A percentile compares a stretch with the other conserved stretches of the same genome.
Evolutionary conservation across 371 early-diverging fungal genomes (phyloP).

Genomic region (Amoeboaphelidium occidentale): DNA sequence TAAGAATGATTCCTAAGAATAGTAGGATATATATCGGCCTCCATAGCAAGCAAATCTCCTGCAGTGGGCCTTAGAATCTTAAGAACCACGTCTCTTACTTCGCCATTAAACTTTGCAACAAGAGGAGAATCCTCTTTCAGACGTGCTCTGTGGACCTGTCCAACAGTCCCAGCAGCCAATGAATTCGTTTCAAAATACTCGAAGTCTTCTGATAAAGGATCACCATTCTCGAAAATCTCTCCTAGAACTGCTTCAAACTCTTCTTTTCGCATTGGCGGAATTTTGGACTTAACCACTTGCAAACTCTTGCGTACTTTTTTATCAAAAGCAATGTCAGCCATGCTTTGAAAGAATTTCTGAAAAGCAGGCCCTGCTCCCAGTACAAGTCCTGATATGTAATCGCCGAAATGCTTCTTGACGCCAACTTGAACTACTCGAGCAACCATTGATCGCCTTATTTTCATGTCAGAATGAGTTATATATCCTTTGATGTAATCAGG

Average conservation of each 20-base stretch:
- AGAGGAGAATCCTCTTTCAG: background rate
- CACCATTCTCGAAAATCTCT: background rate
- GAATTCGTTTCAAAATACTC: background rate
- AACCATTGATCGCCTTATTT: background rate
- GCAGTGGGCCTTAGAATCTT: no score
- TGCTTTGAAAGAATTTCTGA: background rate
- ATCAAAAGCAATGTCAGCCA: background rate
- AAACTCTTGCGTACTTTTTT: background rate
- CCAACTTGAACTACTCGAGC: background rate
- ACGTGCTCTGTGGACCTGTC: background rate
- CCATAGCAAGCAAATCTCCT: no score
- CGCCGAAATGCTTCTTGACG: background rate
- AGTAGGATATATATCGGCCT: no score
- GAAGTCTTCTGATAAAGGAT: background rate
- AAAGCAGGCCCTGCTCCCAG: background rate
- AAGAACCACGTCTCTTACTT: no score
- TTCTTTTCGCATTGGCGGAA: background rate
- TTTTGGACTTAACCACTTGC: background rate
- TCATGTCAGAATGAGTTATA: background rate
- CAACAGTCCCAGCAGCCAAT: background rate
- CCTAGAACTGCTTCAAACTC: background rate
- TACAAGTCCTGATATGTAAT: background rate
- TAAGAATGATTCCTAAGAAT: no score
- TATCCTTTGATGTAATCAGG: no score
- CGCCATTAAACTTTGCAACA: no score